Base-by-base conservation (phyloP, 164 flowering plant species). In the Magnolia officinalis region DNA sequence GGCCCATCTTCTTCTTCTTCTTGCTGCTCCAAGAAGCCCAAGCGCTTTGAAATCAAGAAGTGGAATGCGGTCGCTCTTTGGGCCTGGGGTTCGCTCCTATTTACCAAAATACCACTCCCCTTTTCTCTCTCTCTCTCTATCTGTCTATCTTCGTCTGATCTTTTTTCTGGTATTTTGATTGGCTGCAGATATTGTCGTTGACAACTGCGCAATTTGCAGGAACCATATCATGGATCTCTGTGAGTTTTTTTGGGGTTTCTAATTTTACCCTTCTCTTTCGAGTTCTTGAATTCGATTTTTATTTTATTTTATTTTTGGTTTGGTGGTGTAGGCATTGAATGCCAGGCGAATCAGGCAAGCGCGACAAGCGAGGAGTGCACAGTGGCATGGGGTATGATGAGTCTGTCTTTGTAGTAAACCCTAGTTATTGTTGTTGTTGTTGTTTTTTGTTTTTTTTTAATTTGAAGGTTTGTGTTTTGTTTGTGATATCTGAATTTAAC, bases 171-270 rank as follows among this genome's bases (percentile, higher is more conserved):
- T 65, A 23, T 11, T 76, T 72, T 6, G 6, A 37, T 4, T 72
- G 8, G 50, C 9, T 81, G 86, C 85, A 91, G 95, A 90, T 86
- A 88, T 89, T 67, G 91, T 91, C 21, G 96, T 89, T n/a, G 93
- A 90, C 71, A 90, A 89, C 75, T 91, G 98, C 75, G 94, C 94
- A 2, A 91, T 93, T 74, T 92, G 95, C 83, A 80, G 97, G 78
- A 92, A 92, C 77, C 97, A 91, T 74, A 91, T 92, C 86, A 92
- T 92, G 97, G 95, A 92, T 84, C 97, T 90, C 37, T 93, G 98
- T 93, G 74, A 85, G 97, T 66, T 26, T 50, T 24, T 21, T 51
- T 10, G 21, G 31, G 50, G 2, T 10, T 65, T 51, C 51, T 14
- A 37, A 9, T 10, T 63, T 72, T 51, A 51, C 20, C 18, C 10